A percentile compares a stretch with the other conserved stretches of the same genome.
phyloP scores from a whole-genome alignment of 495 filamentous ascomycete species.

The Lepidopterella palustris region DNA sequence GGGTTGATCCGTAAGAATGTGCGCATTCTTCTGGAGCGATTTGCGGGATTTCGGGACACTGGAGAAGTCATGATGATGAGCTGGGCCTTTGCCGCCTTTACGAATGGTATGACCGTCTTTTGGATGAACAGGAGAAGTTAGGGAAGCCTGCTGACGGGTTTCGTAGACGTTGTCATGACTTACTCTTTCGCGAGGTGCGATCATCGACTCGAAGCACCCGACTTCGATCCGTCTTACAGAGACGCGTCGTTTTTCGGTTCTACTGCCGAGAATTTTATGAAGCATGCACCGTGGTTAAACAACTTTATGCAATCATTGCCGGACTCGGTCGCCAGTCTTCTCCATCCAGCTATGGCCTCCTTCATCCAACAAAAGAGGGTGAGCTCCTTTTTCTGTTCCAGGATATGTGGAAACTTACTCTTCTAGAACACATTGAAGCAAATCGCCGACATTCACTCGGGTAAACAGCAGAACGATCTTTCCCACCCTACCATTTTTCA shows the following conservation, averaged over 20 bases:
- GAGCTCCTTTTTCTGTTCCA: background rate
- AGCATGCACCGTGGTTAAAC: constrained; percentile 13
- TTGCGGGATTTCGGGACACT: background rate
- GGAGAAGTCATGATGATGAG: constrained; percentile 2
- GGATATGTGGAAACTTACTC: background rate
- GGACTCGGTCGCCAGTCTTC: constrained; percentile 5
- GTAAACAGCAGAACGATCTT: background rate
- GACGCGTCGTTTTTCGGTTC: constrained; percentile 14
- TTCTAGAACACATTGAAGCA: background rate
- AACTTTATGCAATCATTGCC: constrained; percentile 11
- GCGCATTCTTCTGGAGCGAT: background rate
- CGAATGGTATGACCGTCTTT: background rate
- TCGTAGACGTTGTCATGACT: constrained; percentile 12
- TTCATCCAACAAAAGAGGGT: constrained; percentile 7
- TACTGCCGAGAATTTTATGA: constrained; percentile 8
- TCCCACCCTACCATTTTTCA: constrained; percentile 7
- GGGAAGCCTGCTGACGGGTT: background rate
- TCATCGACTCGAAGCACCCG: constrained; percentile 11
- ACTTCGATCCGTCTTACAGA: constrained; percentile 10
- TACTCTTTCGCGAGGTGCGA: constrained; percentile 17
- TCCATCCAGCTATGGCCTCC: constrained; percentile 3
- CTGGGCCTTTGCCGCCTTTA: constrained; percentile 1
- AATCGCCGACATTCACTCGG: constrained; percentile 10
- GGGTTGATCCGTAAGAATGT: background rate
- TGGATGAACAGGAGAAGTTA: background rate